Evolutionary conservation across 352 stramenopile species (phyloP).

Genomic region (Globisporangium iwayamae): DNA sequence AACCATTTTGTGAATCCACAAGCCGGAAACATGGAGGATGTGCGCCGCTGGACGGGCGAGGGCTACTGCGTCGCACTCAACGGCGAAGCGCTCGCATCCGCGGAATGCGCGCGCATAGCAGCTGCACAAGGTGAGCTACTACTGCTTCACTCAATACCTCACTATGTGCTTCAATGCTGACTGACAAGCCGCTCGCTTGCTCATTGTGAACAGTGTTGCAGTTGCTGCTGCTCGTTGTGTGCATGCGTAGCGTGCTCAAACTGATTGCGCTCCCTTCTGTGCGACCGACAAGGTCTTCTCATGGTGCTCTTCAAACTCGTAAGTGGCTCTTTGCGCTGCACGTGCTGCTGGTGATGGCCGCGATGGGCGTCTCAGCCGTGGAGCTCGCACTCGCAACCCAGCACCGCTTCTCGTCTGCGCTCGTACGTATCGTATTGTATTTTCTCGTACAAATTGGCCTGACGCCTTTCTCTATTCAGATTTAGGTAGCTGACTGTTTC

Average conservation of each 20-base stretch:
- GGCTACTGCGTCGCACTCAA: constrained; percentile 15
- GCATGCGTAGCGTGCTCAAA: constrained; percentile 36
- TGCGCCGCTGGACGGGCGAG: neutral
- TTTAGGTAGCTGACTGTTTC: neutral
- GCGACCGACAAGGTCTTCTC: neutral
- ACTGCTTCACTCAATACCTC: neutral
- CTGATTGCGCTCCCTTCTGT: constrained; percentile 14
- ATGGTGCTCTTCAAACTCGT: neutral
- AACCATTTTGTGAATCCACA: constrained; percentile 4
- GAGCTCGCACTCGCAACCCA: constrained; percentile 22
- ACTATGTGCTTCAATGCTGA: neutral
- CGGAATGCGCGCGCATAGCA: constrained; percentile 8
- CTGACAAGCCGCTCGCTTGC: neutral
- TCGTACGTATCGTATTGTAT: constrained; percentile 21
- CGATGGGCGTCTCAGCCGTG: constrained; percentile 21
- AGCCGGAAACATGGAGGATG: neutral
- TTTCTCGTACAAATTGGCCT: no score
- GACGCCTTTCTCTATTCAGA: neutral
- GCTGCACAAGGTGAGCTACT: constrained; percentile 8
- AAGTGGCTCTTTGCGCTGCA: constrained; percentile 27
- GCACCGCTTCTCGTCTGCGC: constrained; percentile 27
- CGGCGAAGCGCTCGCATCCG: constrained; percentile 12
- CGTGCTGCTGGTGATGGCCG: constrained; percentile 23
- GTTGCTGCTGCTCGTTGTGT: constrained; percentile 31
- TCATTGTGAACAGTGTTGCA: constrained; percentile 24